Conservation (phyloP, 805 yeast genomes). For the Naumovozyma dairenensis region DNA sequence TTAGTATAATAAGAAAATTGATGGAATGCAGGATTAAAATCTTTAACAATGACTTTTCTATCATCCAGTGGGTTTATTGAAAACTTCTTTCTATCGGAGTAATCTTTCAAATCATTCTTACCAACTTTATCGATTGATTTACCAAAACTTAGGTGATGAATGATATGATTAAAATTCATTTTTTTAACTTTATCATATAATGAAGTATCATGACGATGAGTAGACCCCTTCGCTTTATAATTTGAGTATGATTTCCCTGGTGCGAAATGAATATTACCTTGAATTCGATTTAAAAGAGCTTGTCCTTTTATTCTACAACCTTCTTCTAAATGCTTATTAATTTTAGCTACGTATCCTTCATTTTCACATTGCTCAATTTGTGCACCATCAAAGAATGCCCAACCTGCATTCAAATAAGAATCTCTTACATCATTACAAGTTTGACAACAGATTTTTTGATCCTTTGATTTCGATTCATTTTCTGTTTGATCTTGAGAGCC, state of each 20-base stretch:
- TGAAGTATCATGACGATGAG: slow-evolving; percentile 80
- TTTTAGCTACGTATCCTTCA: slow-evolving; percentile 68
- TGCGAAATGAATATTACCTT: slow-evolving; percentile 90
- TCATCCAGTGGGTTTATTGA: slow-evolving; percentile 60
- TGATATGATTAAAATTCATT: slow-evolving; percentile 65
- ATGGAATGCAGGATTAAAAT: slow-evolving; percentile 43
- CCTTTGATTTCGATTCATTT: slow-evolving; percentile 18
- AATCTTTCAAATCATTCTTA: slow-evolving; percentile 1
- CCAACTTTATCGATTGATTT: slow-evolving; percentile 7
- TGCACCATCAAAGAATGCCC: slow-evolving; percentile 88
- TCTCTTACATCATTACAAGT: slow-evolving; percentile 70
- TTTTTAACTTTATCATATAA: slow-evolving; percentile 50
- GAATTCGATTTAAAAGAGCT: slow-evolving; percentile 71
- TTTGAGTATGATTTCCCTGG: slow-evolving; percentile 74
- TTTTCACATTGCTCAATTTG: slow-evolving; percentile 83
- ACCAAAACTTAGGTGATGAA: slow-evolving; percentile 82
- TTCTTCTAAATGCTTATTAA: slow-evolving; percentile 54
- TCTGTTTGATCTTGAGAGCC: slow-evolving; percentile 59
- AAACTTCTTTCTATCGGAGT: slow-evolving; percentile 32
- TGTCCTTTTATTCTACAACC: slow-evolving; percentile 85
- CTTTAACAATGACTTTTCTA: slow-evolving; percentile 22
- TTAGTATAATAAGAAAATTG: slow-evolving; percentile 72
- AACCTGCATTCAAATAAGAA: slow-evolving; percentile 67
- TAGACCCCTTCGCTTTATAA: slow-evolving; percentile 8
- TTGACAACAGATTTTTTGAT: slow-evolving; percentile 62